These are phyloP conservation scores for Suillus alpinus DNA, from an alignment of 768 basidiomycete species.

Conservation along the genomic window DNA sequence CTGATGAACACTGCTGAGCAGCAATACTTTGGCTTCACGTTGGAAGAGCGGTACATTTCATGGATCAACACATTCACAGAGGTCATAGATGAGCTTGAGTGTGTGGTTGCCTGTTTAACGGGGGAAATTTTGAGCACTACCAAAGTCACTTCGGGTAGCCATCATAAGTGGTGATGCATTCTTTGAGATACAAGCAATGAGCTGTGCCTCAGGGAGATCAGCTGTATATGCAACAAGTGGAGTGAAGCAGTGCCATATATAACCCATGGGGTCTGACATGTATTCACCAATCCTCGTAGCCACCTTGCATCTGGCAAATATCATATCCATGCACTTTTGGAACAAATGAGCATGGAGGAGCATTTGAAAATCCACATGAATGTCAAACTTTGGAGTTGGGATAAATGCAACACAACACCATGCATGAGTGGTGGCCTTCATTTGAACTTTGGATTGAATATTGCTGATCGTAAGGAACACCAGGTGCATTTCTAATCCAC, in stretches of 20 bases:
- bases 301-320: too few species aligned
- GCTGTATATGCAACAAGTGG: conserved; percentile 11
- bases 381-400: too few species aligned
- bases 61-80: conserved; percentile 12
- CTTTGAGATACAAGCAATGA: conserved; percentile 4
- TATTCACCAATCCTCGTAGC: too few species aligned
- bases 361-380: too few species aligned
- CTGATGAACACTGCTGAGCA: conserved; percentile 7
- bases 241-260: conserved; percentile 5
- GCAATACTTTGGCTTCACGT: conserved; percentile 12
- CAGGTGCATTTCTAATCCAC: too few species aligned
- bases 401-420: too few species aligned
- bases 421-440: too few species aligned
- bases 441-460: too few species aligned
- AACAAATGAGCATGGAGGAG: too few species aligned
- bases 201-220: conserved; percentile 5
- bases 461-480: too few species aligned
- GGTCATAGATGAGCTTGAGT: background rate
- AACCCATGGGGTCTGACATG: too few species aligned
- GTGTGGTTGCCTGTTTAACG: background rate
- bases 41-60: conserved; percentile 25
- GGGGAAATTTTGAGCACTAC: background rate
- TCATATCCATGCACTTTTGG: too few species aligned
- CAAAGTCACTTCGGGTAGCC: conserved; percentile 1
- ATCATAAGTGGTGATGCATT: conserved; percentile 8